Evolutionary conservation across 2,329 filamentous ascomycete species (phyloP).

Genomic region (Parastagonospora nodorum): DNA sequence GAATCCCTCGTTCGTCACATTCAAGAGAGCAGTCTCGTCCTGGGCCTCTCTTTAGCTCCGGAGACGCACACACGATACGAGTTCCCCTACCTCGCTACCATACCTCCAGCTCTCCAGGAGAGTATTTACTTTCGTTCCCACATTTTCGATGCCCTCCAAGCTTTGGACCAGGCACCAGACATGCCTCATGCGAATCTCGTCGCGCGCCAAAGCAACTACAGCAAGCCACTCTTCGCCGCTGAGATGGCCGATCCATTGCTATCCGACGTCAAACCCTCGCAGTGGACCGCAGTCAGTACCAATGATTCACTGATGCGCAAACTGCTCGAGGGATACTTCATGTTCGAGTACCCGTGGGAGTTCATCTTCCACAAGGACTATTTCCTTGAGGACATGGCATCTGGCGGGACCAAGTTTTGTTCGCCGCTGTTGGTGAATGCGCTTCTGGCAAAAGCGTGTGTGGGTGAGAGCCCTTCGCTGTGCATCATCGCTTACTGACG

Average conservation of each 20-base stretch:
- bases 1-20: conserved; percentile 15
- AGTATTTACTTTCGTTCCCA: conserved; percentile 13
- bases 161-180: neutral
- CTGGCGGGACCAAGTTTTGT: conserved; percentile 13
- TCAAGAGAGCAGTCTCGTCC: conserved; percentile 11
- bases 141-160: conserved; percentile 11
- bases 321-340: conserved; percentile 17
- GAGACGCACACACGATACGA: conserved; percentile 18
- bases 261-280: conserved; percentile 12
- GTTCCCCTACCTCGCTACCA: conserved; percentile 14
- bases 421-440: conserved; percentile 26
- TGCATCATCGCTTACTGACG: conserved; percentile 1
- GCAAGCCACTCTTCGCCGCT: conserved; percentile 21
- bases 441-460: conserved; percentile 24
- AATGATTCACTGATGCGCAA: conserved; percentile 20
- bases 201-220: conserved; percentile 11
- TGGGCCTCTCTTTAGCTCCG: conserved; percentile 15
- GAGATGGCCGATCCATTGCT: conserved; percentile 20
- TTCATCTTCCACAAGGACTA: conserved; percentile 21
- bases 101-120: conserved; percentile 9
- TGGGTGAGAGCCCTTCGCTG: conserved; percentile 7
- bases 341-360: conserved; percentile 12
- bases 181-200: neutral
- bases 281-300: conserved; percentile 22
- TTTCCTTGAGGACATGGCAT: conserved; percentile 25